phyloP scores from a whole-genome alignment of 2,329 filamentous ascomycete species.

The Sclerotinia subarctica region DNA sequence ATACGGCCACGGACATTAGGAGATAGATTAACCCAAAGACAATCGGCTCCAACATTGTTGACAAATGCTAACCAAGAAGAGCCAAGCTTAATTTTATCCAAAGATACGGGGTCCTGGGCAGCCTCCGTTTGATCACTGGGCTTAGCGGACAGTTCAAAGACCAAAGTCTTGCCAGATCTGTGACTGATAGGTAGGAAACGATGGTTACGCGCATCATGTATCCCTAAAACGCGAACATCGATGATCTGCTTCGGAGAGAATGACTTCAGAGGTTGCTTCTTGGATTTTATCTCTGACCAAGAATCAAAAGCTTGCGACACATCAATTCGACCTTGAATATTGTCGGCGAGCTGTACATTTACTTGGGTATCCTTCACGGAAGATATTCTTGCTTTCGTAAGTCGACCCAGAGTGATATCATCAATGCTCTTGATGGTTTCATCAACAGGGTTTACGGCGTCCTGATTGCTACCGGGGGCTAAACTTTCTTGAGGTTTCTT shows the following conservation, averaged over 20 bases:
- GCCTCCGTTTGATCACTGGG: conserved; percentile 52
- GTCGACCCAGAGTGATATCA: conserved; percentile 69
- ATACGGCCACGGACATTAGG: conserved; percentile 85
- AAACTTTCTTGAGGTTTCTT: conserved; percentile 37
- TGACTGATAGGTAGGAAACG: conserved; percentile 90
- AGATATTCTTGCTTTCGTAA: conserved; percentile 74
- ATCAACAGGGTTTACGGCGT: conserved; percentile 62
- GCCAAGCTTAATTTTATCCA: conserved; percentile 70
- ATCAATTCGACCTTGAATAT: conserved; percentile 88
- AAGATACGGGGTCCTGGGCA: conserved; percentile 61
- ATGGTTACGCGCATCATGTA: conserved; percentile 87
- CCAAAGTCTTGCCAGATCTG: conserved; percentile 69
- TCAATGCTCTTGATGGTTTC: conserved; percentile 59
- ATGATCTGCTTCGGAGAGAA: conserved; percentile 72
- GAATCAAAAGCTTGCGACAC: conserved; percentile 85
- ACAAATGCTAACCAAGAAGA: conserved; percentile 78
- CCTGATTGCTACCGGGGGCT: conserved; percentile 41
- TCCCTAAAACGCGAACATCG: conserved; percentile 73
- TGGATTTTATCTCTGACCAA: conserved; percentile 82
- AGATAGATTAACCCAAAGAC: conserved; percentile 86
- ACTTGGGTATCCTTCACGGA: conserved; percentile 88
- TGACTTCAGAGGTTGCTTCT: conserved; percentile 72
- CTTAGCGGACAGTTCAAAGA: conserved; percentile 86
- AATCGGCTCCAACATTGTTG: conserved; percentile 80
- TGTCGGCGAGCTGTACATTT: conserved; percentile 84